phyloP scores from a whole-genome alignment of 768 basidiomycete genomes.

The Collybia mongolica region DNA sequence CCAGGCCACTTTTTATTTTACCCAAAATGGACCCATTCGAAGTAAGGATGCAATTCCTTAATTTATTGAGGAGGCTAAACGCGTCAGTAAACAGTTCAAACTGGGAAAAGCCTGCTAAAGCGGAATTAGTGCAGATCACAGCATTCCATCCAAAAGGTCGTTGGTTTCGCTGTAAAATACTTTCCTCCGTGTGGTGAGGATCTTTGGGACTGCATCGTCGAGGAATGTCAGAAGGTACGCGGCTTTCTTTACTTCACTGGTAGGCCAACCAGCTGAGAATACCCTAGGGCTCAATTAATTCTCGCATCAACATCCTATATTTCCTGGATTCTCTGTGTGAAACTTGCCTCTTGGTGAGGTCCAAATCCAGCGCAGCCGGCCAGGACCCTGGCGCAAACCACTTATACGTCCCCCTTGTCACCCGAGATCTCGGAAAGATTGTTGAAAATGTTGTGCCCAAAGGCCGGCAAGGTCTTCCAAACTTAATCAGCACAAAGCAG shows the following conservation, averaged over 20 bases:
- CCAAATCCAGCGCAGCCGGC: constrained; percentile 44
- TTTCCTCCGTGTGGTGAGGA: constrained; percentile 87
- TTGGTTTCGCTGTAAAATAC: constrained; percentile 81
- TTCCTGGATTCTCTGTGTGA: constrained; percentile 89
- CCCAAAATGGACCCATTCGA: constrained; percentile 61
- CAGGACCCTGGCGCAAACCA: constrained; percentile 35
- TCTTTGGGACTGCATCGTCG: constrained; percentile 90
- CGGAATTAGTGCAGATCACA: constrained; percentile 57
- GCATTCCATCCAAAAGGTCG: constrained; percentile 86
- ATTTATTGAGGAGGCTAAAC: constrained; percentile 58
- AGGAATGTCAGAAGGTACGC: constrained; percentile 84
- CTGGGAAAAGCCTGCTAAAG: constrained; percentile 16
- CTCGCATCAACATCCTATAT: constrained; percentile 91
- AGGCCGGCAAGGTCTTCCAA: constrained; percentile 84
- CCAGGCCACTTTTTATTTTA: not conserved
- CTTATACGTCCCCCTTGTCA: constrained; percentile 76
- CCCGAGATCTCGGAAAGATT: constrained; percentile 75
- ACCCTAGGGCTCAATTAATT: constrained; percentile 77
- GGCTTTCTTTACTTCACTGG: not conserved
- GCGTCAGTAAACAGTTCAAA: constrained; percentile 44
- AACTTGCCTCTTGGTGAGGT: constrained; percentile 66
- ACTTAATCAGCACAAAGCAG: constrained; percentile 86
- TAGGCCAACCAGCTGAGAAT: not conserved
- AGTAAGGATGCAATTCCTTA: constrained; percentile 73
- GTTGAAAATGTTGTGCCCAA: constrained; percentile 86